Evolutionary conservation across 1,139 yeast genomes (phyloP), one percentile per base, ranked within the genome.

Genomic region (Taphrina populina): DNA sequence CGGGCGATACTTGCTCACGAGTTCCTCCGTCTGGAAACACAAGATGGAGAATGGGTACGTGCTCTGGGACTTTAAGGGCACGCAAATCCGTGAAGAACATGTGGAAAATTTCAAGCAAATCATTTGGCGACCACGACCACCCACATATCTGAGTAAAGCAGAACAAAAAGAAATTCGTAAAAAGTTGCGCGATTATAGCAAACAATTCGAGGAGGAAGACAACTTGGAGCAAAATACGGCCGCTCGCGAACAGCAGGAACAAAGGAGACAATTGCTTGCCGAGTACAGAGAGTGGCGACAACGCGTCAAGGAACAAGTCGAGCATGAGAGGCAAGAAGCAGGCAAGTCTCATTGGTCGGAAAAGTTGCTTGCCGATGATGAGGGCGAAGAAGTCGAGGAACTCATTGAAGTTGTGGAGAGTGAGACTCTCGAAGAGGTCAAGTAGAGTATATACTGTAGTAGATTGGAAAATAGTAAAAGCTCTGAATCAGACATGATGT

Each of bases 91-190:
- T 64, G 95, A 86, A 65, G 95, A 88, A 66, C 73, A 79, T 33
- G 71, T 86, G 60, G 95, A 87, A 66, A 85, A 83, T 61, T 88
- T 94, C 78, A 87, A 83, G 73, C 90, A 86, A 62, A 85, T 92
- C 66, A 76, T 82, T 61, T 94, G 99, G 99, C 85, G 99, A 77
- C 97, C 98, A 64, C 83, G 98, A 73, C 98, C 98, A 52, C 81
- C 79, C 19, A 77, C 90, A 3, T 73, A 83, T 62, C 80, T 94
- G 68, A 75, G 83, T 60, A 81, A 83, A 65, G 83, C 82, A 63
- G 95, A 88, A 69, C 79, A 80, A 76, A 87, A 88, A 84, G 84
- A 84, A 77, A 88, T 92, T 62, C 81, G 88, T 75, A 84, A 87
- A 83, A 84, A 85, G 73, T 76, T 92, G 75, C 82, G 84, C 70